Percentiles rank a stretch among this genome's conserved stretches.
These are phyloP conservation scores for Cymodocea nodosa DNA, from an alignment of 116 monocot species.

Conservation along the genomic window DNA sequence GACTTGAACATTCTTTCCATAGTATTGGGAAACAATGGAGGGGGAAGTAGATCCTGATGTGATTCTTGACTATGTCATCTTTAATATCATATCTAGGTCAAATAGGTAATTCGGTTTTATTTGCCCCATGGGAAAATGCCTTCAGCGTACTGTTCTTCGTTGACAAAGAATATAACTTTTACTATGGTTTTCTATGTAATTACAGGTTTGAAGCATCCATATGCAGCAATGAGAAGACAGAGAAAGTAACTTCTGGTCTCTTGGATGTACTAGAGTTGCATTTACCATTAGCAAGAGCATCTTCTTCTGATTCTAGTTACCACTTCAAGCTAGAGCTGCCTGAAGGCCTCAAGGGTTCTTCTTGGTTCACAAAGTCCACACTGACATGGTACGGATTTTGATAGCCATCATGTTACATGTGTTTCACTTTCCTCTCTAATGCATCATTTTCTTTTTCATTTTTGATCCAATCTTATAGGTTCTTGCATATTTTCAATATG, in stretches of 20 bases:
- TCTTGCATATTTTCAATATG: constrained; percentile 49
- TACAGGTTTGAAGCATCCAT: constrained; percentile 62
- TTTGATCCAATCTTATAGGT: constrained; percentile 29
- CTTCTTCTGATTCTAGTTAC: constrained; percentile 13
- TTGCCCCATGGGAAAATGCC: neutral
- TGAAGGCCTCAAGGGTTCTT: constrained; percentile 18
- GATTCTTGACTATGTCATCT: neutral
- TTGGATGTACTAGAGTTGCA: constrained; percentile 41
- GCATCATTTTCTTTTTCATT: constrained; percentile 1
- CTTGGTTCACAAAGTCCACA: constrained; percentile 86
- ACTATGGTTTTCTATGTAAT: neutral
- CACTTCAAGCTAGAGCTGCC: constrained; percentile 40
- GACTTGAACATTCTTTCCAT: neutral
- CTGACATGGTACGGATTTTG: constrained; percentile 27
- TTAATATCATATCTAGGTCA: neutral
- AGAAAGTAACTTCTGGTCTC: constrained; percentile 44
- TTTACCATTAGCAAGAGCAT: constrained; percentile 39
- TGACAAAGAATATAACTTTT: neutral
- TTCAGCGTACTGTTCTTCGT: neutral
- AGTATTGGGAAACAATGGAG: constrained; percentile 1
- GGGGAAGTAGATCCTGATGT: constrained; percentile 5
- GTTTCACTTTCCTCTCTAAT: neutral
- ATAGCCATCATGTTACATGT: neutral
- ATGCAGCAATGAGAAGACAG: constrained; percentile 40
- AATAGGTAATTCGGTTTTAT: constrained; percentile 3